phyloP scores from a whole-genome alignment of 2,329 filamentous ascomycete genomes.

The Aspergillus flavus region DNA sequence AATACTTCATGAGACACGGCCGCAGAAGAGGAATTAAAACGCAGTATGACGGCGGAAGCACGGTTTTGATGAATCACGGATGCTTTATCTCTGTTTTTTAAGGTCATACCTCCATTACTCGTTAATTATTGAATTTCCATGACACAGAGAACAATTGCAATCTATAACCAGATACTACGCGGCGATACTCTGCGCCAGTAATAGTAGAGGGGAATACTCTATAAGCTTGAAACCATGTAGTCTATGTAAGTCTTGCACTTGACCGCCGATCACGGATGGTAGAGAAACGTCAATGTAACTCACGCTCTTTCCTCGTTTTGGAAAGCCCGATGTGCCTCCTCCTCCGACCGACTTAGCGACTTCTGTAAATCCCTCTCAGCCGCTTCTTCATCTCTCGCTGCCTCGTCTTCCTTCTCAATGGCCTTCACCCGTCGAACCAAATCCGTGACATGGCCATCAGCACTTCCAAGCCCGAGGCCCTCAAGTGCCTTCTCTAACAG shows the following conservation, averaged over 20 bases:
- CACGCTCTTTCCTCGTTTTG: background rate
- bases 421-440: conserved; percentile 71
- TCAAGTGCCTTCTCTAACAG: conserved; percentile 74
- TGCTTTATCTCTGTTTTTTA: conserved; percentile 6
- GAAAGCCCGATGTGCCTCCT: conserved; percentile 13
- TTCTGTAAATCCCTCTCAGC: conserved; percentile 32
- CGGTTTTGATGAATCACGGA: conserved; percentile 4
- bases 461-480: conserved; percentile 72
- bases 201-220: background rate
- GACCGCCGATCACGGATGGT: background rate
- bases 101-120: conserved; percentile 1
- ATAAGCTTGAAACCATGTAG: background rate
- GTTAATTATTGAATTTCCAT: background rate
- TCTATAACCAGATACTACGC: background rate
- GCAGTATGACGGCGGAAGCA: conserved; percentile 7
- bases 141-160: background rate
- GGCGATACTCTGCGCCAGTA: background rate
- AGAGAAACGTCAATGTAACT: background rate
- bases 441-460: conserved; percentile 83
- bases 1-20: conserved; percentile 9
- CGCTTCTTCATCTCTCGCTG: conserved; percentile 34
- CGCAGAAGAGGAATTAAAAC: conserved; percentile 2
- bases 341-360: conserved; percentile 24
- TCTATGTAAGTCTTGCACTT: conserved; percentile 1
- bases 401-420: conserved; percentile 53